These are phyloP conservation scores for Corylus heterophylla DNA, from an alignment of 306 rosid species.

Conservation along the genomic window DNA sequence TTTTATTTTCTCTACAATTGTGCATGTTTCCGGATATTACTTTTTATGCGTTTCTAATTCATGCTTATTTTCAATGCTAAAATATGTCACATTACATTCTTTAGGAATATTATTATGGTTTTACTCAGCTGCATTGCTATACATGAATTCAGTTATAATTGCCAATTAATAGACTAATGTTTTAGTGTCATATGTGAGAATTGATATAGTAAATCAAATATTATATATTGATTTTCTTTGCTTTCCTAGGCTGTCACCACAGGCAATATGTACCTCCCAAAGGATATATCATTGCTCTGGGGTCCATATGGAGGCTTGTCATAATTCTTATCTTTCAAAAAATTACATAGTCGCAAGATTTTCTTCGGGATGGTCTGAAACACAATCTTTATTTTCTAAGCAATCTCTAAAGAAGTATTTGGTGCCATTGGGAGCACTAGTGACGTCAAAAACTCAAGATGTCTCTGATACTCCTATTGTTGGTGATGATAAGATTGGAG, in stretches of 20 bases:
- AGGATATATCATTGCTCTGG: conserved; percentile 50
- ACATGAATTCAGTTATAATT: neutral
- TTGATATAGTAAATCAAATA: neutral
- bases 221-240: conserved; percentile 16
- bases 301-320: conserved; percentile 42
- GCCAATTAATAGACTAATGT: neutral
- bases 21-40: neutral
- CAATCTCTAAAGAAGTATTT: conserved; percentile 47
- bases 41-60: conserved; percentile 7
- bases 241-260: conserved; percentile 51
- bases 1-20: conserved; percentile 6
- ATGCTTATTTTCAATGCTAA: conserved; percentile 3
- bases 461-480: conserved; percentile 45
- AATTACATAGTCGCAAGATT: conserved; percentile 36
- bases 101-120: neutral
- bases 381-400: conserved; percentile 53
- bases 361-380: conserved; percentile 48
- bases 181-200: conserved; percentile 18
- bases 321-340: conserved; percentile 39
- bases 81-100: conserved; percentile 8
- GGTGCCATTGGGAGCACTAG: conserved; percentile 63
- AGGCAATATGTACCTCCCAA: conserved; percentile 50
- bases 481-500: conserved; percentile 78
- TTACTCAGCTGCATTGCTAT: neutral
- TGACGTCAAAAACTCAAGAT: conserved; percentile 50